Evolutionary conservation across 129 eudicot species (phyloP).

Genomic region (Escallonia rubra): DNA sequence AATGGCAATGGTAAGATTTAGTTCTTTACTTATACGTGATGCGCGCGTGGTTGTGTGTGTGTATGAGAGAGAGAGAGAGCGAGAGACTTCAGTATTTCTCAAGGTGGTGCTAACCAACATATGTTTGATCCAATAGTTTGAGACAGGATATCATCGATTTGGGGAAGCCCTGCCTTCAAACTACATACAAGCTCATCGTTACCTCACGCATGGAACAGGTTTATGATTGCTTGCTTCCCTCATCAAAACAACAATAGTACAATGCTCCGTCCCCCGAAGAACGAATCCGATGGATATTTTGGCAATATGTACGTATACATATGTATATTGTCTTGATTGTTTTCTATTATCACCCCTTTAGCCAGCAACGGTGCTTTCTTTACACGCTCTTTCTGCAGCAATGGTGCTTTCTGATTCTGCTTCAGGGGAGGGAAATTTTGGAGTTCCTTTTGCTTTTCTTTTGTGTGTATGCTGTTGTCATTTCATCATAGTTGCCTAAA

Average conservation of each 20-base stretch:
- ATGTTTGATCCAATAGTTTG: constrained; percentile 44
- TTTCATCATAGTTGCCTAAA: too few relatives aligned
- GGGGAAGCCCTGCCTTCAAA: constrained; percentile 67
- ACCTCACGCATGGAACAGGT: constrained; percentile 67
- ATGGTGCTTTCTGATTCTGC: too few relatives aligned
- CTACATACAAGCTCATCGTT: constrained; percentile 56
- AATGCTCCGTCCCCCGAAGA: background rate
- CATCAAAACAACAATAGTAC: constrained; percentile 30
- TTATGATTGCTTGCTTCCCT: constrained; percentile 87
- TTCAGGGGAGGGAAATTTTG: too few relatives aligned
- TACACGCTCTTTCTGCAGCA: too few relatives aligned
- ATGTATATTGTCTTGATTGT: too few relatives aligned
- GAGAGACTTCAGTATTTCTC: background rate
- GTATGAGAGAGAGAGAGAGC: background rate
- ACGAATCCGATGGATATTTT: too few relatives aligned
- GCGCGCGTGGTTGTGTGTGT: background rate
- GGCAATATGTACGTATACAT: too few relatives aligned
- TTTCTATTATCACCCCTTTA: too few relatives aligned
- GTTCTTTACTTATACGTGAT: background rate
- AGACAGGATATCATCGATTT: constrained; percentile 74
- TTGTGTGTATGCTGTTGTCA: too few relatives aligned
- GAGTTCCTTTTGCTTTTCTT: too few relatives aligned
- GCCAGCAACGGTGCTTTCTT: too few relatives aligned
- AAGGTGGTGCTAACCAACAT: constrained; percentile 9
- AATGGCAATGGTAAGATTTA: constrained; percentile 80